Evolutionary conservation across 805 yeast species (phyloP), one percentile per base, ranked within the genome.

Genomic region (Wickerhamomyces bisporus): DNA sequence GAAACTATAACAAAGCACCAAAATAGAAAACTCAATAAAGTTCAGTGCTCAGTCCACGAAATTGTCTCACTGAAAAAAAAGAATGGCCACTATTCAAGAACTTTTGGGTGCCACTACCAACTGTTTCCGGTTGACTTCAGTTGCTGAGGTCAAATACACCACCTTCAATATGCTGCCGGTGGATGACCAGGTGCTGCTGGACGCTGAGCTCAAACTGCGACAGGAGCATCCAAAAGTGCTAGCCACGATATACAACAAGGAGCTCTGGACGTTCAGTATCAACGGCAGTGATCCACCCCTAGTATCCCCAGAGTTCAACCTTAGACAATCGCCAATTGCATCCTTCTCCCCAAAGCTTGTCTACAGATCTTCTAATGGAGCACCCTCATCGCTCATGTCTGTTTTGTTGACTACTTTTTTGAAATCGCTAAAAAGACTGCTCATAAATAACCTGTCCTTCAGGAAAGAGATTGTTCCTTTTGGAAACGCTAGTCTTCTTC

Each of bases 391-490:
- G 4, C 53, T 63, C 2, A 34, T 45, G 28, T 42, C 50, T 6
- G 20, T 50, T n/a, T 43, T 65, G 4, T 70, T 71, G 45, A 65
- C 74, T 3, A 66, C 75, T 9, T 71, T 75, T 32, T 47, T 75
- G 25, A 67, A 73, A 43, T 77, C 80, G 1, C 57, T 75, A 20
- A 65, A 73, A 47, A 66, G 66, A 47, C 59, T 60, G 42, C 53
- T 75, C 17, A 43, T 63, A 41, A 39, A 58, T 31, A 53, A 61
- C 44, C 35, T 65, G 27, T 44, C 66, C 24, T 20, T 63, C 41
- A 48, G 58, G n/a, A 55, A 57, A 30, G 57, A 57, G 30, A 45
- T 75, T 3, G 42, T 70, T 1, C 78, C 79, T 0, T 76, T 74
- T 54, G 79, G 80, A 2, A 73, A 71, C 42, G 60, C 75, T 47